A percentile compares a stretch with the other conserved stretches of the same genome.
Conservation (phyloP, 192 early-diverging fungal genomes). For the Podila horticola region DNA sequence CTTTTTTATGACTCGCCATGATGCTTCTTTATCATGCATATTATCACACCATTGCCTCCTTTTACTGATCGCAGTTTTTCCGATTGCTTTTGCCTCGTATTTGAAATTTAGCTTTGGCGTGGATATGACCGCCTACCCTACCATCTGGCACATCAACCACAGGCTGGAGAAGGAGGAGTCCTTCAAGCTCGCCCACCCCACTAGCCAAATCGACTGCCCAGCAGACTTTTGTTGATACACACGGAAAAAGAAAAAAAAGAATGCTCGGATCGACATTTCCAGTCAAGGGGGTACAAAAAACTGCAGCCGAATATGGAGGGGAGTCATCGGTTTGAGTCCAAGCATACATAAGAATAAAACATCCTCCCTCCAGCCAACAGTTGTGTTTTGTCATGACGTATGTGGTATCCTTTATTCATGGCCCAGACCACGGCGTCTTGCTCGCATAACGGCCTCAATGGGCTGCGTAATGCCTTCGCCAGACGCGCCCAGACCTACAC, state of each 20-base stretch:
- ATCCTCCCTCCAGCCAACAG: background rate
- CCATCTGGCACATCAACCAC: conserved; percentile 68
- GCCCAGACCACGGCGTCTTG: conserved; percentile 52
- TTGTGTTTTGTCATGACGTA: background rate
- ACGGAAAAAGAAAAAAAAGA: background rate
- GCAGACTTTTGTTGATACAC: conserved; percentile 33
- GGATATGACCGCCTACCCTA: conserved; percentile 76
- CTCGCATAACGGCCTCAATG: conserved; percentile 57
- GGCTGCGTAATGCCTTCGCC: conserved; percentile 54
- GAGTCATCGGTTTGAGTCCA: too few relatives aligned
- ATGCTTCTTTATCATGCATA: background rate
- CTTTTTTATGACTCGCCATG: background rate
- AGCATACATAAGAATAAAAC: too few relatives aligned
- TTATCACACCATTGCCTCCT: background rate
- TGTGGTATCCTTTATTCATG: background rate
- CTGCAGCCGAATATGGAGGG: too few relatives aligned
- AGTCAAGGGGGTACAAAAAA: too few relatives aligned
- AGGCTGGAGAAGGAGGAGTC: conserved; percentile 65
- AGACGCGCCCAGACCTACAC: conserved; percentile 53
- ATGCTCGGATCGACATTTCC: too few relatives aligned
- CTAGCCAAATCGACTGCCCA: conserved; percentile 73
- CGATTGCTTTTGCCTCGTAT: background rate
- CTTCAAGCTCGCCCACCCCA: conserved; percentile 71
- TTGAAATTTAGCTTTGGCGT: conserved; percentile 62
- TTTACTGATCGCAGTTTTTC: background rate